These are phyloP conservation scores for Amanita polypyramis DNA, from an alignment of 768 basidiomycete species.

Conservation along the genomic window DNA sequence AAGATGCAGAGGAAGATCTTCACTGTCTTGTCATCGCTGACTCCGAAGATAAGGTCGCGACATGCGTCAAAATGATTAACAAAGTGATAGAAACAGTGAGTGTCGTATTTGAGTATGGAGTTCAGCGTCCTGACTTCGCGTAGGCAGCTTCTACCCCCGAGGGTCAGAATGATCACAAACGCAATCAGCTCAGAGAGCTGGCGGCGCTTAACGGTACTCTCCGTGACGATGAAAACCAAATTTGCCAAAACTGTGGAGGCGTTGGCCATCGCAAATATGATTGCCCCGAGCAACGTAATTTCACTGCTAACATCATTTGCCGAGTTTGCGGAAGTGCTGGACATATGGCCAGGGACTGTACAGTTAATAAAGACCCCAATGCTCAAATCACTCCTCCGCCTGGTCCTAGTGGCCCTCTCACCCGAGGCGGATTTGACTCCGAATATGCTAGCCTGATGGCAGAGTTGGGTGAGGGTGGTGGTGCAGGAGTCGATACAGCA, in stretches of 20 bases:
- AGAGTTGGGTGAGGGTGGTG: slow-evolving; percentile 83
- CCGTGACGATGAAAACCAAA: slow-evolving; percentile 98
- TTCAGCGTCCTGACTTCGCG: neutral
- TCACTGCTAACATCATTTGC: slow-evolving; percentile 99
- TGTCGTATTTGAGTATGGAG: slow-evolving; percentile 10
- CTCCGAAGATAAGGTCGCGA: slow-evolving; percentile 79
- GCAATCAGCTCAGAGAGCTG: slow-evolving; percentile 95
- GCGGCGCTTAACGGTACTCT: slow-evolving; percentile 97
- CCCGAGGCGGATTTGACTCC: slow-evolving; percentile 84
- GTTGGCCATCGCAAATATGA: slow-evolving; percentile 98
- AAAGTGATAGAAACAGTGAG: slow-evolving; percentile 94
- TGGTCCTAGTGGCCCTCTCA: slow-evolving; percentile 39
- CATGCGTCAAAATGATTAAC: slow-evolving; percentile 94
- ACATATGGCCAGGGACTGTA: slow-evolving; percentile 98
- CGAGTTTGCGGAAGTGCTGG: slow-evolving; percentile 96
- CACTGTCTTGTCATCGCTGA: slow-evolving; percentile 97
- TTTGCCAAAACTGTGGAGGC: slow-evolving; percentile 94
- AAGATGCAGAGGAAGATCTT: slow-evolving; percentile 97
- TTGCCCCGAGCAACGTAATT: slow-evolving; percentile 96
- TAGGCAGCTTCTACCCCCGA: slow-evolving; percentile 98
- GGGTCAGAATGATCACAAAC: slow-evolving; percentile 99
- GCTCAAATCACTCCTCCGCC: slow-evolving; percentile 32
- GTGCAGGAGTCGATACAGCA: slow-evolving; percentile 38
- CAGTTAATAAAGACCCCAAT: slow-evolving; percentile 85
- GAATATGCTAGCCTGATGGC: slow-evolving; percentile 98